Conservation (phyloP, 441 rosid genomes). For the Brassica hybrid region DNA sequence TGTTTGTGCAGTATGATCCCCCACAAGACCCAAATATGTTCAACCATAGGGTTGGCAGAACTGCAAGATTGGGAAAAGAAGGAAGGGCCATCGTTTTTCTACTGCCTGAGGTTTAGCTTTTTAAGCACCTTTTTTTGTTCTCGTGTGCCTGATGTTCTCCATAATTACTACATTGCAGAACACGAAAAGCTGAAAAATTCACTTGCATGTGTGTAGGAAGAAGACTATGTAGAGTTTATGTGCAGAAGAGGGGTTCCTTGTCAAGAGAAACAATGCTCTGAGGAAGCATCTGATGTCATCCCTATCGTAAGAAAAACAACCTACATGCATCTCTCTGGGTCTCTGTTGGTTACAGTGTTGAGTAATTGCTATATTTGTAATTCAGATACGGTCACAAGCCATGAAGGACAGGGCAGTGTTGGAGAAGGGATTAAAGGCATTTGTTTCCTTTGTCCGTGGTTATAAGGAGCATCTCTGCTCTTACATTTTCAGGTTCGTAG, state of each 20-base stretch:
- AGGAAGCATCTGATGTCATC: constrained; percentile 69
- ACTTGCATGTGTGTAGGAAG: constrained; percentile 55
- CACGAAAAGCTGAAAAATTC: no score
- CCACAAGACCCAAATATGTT: constrained; percentile 92
- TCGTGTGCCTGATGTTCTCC: no score
- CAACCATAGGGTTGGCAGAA: constrained; percentile 87
- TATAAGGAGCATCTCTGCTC: constrained; percentile 93
- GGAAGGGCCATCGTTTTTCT: constrained; percentile 78
- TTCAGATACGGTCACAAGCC: constrained; percentile 78
- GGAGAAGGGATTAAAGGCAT: constrained; percentile 91
- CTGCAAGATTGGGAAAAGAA: constrained; percentile 89
- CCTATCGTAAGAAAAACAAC: constrained; percentile 53
- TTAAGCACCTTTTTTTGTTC: not conserved
- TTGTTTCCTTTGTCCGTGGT: constrained; percentile 87
- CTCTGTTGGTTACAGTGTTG: constrained; percentile 14
- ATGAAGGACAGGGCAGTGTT: constrained; percentile 82
- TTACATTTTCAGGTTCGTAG: constrained; percentile 69
- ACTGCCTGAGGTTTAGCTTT: constrained; percentile 67
- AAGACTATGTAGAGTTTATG: constrained; percentile 87
- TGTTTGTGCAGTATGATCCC: constrained; percentile 77
- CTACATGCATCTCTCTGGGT: constrained; percentile 1
- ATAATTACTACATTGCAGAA: no score
- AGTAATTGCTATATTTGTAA: constrained; percentile 18
- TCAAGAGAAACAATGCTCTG: constrained; percentile 58
- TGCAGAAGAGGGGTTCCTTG: constrained; percentile 73